Evolutionary conservation across 495 filamentous ascomycete genomes (phyloP).

Genomic region (Glutinoglossum americanum): DNA sequence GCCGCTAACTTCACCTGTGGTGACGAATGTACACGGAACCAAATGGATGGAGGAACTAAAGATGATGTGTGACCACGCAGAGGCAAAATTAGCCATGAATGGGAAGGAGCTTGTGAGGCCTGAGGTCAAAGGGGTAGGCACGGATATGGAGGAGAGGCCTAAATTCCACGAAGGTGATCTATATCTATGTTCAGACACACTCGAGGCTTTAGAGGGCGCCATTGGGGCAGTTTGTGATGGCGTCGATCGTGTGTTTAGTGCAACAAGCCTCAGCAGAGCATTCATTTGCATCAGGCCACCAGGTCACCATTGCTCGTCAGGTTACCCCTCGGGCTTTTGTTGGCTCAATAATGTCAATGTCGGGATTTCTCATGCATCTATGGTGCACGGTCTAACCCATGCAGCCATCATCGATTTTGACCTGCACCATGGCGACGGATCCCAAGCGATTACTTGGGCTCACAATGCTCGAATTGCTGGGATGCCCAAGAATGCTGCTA

Average conservation of each 20-base stretch:
- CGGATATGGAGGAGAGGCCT: constrained; percentile 22
- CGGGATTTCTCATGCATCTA: constrained; percentile 72
- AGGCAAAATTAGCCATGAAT: constrained; percentile 44
- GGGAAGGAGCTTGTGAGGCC: constrained; percentile 57
- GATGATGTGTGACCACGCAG: constrained; percentile 58
- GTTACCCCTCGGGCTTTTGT: constrained; percentile 82
- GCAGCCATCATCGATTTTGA: constrained; percentile 95
- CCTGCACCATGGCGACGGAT: constrained; percentile 89
- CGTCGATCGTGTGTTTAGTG: constrained; percentile 61
- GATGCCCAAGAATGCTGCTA: constrained; percentile 39
- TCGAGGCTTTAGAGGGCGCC: constrained; percentile 73
- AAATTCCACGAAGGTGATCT: constrained; percentile 65
- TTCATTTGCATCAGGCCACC: constrained; percentile 75
- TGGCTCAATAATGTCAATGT: constrained; percentile 98
- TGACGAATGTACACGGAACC: constrained; percentile 63
- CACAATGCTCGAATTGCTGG: constrained; percentile 43
- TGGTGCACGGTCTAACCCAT: constrained; percentile 69
- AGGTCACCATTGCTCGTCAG: constrained; percentile 82
- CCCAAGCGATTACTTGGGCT: constrained; percentile 75
- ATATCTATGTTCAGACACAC: constrained; percentile 67
- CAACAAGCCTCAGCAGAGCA: constrained; percentile 36
- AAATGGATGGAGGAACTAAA: constrained; percentile 87
- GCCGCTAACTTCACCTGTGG: constrained; percentile 40
- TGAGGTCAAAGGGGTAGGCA: constrained; percentile 23
- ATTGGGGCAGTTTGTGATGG: constrained; percentile 79